These are phyloP conservation scores for Puccinia triticina DNA, from an alignment of 1,284 basidiomycete species.

Conservation along the genomic window DNA sequence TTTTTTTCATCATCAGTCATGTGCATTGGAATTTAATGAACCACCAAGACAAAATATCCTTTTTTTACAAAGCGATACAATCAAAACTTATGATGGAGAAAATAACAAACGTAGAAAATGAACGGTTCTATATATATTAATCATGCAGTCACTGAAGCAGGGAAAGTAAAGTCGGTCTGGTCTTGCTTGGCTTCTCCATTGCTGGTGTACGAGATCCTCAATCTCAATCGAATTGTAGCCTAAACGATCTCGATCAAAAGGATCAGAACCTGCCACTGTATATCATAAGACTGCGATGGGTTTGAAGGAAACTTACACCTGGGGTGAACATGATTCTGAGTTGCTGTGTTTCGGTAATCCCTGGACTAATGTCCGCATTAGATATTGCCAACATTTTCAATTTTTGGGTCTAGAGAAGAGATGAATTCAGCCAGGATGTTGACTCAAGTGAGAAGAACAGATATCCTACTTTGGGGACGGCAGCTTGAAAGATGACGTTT, in stretches of 20 bases:
- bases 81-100: not conserved
- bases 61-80: constrained; percentile 33
- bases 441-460: constrained; percentile 52
- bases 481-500: constrained; percentile 89
- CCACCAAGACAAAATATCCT: not conserved
- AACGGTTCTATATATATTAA: not conserved
- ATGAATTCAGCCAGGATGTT: not conserved
- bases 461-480: constrained; percentile 81
- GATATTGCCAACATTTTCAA: constrained; percentile 98
- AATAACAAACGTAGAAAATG: not conserved
- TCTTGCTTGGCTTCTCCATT: constrained; percentile 77
- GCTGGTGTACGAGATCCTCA: constrained; percentile 78
- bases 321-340: constrained; percentile 86
- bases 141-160: constrained; percentile 70
- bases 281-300: not conserved
- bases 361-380: constrained; percentile 75
- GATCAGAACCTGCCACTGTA: not conserved
- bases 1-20: too few species aligned
- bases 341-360: constrained; percentile 86
- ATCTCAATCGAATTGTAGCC: constrained; percentile 79
- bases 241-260: constrained; percentile 58
- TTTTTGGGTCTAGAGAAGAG: constrained; percentile 77
- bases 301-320: constrained; percentile 68
- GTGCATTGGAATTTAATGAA: too few species aligned
- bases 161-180: constrained; percentile 93